Evolutionary conservation across 805 yeast genomes (phyloP), one percentile per base, ranked within the genome.

Genomic region (Starmerella tilneyi): DNA sequence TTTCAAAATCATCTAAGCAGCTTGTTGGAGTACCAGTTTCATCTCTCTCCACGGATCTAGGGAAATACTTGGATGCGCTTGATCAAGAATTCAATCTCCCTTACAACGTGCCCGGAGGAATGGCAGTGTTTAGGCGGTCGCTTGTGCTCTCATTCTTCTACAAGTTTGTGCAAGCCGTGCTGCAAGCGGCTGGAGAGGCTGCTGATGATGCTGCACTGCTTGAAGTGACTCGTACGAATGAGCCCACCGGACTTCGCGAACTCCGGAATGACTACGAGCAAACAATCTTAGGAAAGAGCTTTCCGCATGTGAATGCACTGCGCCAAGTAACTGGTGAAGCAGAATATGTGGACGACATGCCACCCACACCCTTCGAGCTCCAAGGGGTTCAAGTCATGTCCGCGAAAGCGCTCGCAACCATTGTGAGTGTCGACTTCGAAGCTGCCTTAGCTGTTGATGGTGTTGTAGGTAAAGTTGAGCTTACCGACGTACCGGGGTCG

Each of bases 261-360:
- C 47, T 67, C 31, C 56, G 53, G 15, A 68, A 64, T 41, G 68
- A 68, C 8, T 64, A 59, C 49, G 68, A 65, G 47, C 60, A 63
- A 40, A 44, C 44, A 13, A 56, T 69, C 27, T 60, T 69, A 16
- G 74, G 74, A 23, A 65, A 67, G 41, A 61, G 61, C n/a, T 50
- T 63, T 22, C 66, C 69, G 33, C 75, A 70, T 49, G 57, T 70
- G n/a, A 67, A 70, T 39, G 71, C 73, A 2, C 48, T 67, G 53
- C 67, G 67, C 46, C 75, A 70, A 50, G 72, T 67, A 6, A 59
- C 69, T n/a, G 75, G 75, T 13, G 74, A 70, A 46, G 74, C 74
- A 0, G 55, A 57, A 19, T 70, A 70, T 44, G 62, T 69, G 3
- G 73, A 69, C 47, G 75, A 70, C 48, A 56, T 69, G 17, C 71